Percentiles rank a stretch among this genome's conserved stretches.
Evolutionary conservation across 805 yeast species (phyloP).

Genomic region (Torulaspora indica): DNA sequence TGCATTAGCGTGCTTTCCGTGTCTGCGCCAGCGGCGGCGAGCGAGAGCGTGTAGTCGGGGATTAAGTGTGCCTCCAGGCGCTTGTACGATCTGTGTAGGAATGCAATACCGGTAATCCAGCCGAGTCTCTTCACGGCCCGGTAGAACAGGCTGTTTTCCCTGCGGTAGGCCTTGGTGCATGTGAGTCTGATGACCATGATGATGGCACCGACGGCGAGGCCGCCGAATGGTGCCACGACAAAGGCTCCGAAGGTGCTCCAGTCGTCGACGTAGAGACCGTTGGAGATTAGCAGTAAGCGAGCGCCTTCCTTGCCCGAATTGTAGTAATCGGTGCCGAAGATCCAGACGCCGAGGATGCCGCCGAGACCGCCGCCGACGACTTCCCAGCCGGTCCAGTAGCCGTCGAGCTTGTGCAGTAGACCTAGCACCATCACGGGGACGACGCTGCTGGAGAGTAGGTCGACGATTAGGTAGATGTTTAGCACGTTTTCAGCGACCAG

Average conservation of each 20-base stretch:
- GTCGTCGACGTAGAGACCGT: slow-evolving; percentile 75
- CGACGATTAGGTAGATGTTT: slow-evolving; percentile 86
- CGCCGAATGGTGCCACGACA: slow-evolving; percentile 83
- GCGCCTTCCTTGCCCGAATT: slow-evolving; percentile 72
- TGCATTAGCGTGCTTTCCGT: not conserved
- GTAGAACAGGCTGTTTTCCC: slow-evolving; percentile 8
- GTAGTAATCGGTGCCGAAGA: slow-evolving; percentile 80
- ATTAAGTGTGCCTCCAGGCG: slow-evolving; percentile 5
- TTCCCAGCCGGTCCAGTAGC: slow-evolving; percentile 69
- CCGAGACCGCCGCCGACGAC: slow-evolving; percentile 80
- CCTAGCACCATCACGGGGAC: slow-evolving; percentile 84
- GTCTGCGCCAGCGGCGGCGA: not conserved
- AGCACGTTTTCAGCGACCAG: slow-evolving; percentile 76
- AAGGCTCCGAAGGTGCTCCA: slow-evolving; percentile 97
- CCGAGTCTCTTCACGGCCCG: slow-evolving; percentile 7
- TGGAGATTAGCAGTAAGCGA: slow-evolving; percentile 62
- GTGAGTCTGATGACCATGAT: slow-evolving; percentile 48
- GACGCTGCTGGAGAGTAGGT: slow-evolving; percentile 78
- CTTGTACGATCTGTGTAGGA: not conserved
- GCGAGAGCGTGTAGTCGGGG: not conserved
- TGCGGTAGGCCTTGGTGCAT: slow-evolving; percentile 19
- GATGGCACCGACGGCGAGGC: slow-evolving; percentile 53
- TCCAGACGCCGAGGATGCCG: slow-evolving; percentile 71
- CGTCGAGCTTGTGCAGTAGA: slow-evolving; percentile 56
- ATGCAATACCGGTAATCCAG: slow-evolving; percentile 12